Evolutionary conservation across 805 yeast genomes (phyloP).

Genomic region (Ogataea ganodermae): DNA sequence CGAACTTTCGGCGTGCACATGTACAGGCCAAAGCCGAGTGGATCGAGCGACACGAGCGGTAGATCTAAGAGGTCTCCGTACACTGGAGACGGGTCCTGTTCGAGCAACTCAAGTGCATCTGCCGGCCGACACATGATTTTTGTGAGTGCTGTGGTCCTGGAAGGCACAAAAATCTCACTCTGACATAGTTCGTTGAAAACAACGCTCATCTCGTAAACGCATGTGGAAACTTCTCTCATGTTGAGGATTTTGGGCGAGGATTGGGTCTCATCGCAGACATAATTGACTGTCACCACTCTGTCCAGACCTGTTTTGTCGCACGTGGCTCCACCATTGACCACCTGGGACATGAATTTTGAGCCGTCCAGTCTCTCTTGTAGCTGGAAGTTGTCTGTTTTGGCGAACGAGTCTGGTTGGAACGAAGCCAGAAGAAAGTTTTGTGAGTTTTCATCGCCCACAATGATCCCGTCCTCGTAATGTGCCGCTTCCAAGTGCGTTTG

Average conservation of each 20-base stretch:
- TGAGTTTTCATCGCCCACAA: slow-evolving; percentile 8
- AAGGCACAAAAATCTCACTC: slow-evolving; percentile 23
- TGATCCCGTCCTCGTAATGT: background rate
- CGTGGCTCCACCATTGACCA: slow-evolving; percentile 31
- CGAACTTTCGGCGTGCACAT: slow-evolving; percentile 10
- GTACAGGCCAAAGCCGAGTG: slow-evolving; percentile 24
- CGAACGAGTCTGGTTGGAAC: slow-evolving; percentile 15
- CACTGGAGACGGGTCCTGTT: too few relatives aligned
- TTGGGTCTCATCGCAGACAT: slow-evolving; percentile 28
- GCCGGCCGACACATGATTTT: slow-evolving; percentile 23
- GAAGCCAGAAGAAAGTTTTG: slow-evolving; percentile 25
- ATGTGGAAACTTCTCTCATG: slow-evolving; percentile 35
- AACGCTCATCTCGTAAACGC: slow-evolving; percentile 32
- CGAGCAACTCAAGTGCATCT: background rate
- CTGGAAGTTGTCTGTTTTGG: slow-evolving; percentile 27
- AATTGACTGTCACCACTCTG: slow-evolving; percentile 30
- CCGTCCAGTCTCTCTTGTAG: slow-evolving; percentile 27
- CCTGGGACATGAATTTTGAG: slow-evolving; percentile 31
- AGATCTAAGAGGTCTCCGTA: background rate
- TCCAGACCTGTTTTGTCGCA: slow-evolving; percentile 38
- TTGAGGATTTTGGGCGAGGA: slow-evolving; percentile 21
- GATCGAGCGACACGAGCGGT: slow-evolving; percentile 13
- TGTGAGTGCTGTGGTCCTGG: slow-evolving; percentile 8
- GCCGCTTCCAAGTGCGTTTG: background rate
- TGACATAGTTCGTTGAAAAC: slow-evolving; percentile 29